phyloP scores from a whole-genome alignment of 1,284 basidiomycete genomes.

The Trametes hirsuta region DNA sequence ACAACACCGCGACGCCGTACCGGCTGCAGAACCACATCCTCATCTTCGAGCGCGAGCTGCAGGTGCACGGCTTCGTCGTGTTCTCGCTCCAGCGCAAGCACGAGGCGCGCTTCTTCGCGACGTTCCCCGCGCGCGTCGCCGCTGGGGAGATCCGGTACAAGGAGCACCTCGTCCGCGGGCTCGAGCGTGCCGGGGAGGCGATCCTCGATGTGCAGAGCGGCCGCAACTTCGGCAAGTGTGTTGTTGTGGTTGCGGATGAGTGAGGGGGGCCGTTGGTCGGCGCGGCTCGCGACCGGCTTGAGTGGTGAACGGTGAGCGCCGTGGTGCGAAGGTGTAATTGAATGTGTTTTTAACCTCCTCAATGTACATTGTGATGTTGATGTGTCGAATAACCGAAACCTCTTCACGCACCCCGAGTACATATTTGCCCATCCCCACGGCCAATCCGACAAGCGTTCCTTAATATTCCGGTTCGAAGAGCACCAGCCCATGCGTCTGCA shows the following conservation, averaged over 20 bases:
- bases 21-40: slow-evolving; percentile 36
- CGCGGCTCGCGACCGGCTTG: too few species aligned
- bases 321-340: too few species aligned
- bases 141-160: slow-evolving; percentile 63
- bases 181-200: slow-evolving; percentile 56
- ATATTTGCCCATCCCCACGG: too few species aligned
- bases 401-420: too few species aligned
- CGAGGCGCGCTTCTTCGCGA: slow-evolving; percentile 49
- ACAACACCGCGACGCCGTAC: slow-evolving; percentile 31
- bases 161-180: slow-evolving; percentile 54
- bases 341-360: too few species aligned
- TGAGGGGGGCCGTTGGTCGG: neutral
- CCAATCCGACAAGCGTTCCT: too few species aligned
- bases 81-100: slow-evolving; percentile 44
- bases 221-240: slow-evolving; percentile 60
- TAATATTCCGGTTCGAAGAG: too few species aligned
- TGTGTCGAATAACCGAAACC: too few species aligned
- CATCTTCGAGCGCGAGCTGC: slow-evolving; percentile 56
- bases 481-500: too few species aligned
- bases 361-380: too few species aligned
- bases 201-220: slow-evolving; percentile 59
- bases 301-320: too few species aligned
- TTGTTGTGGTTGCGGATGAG: slow-evolving; percentile 51
- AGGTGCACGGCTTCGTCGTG: slow-evolving; percentile 65
- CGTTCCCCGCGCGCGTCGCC: slow-evolving; percentile 53